Evolutionary conservation across 2,329 filamentous ascomycete species (phyloP).

Genomic region (Penicillium psychrosexuale): DNA sequence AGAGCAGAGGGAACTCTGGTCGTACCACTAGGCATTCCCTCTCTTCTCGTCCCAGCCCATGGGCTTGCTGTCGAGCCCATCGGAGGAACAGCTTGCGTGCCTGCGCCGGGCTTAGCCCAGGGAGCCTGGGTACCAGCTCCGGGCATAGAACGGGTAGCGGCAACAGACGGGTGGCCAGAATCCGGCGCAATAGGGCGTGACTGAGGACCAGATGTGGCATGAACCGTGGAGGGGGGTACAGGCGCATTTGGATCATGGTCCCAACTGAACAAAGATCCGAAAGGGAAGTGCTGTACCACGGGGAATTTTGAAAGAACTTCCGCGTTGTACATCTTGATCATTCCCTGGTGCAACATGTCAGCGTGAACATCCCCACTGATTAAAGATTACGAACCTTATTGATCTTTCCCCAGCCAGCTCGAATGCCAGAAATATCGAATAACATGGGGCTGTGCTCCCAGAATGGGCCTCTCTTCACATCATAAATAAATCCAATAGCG

Average conservation of each 20-base stretch:
- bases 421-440: slow-evolving; percentile 89
- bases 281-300: slow-evolving; percentile 93
- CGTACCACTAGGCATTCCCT: background rate
- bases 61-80: slow-evolving; percentile 30
- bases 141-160: slow-evolving; percentile 14
- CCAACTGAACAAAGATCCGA: slow-evolving; percentile 78
- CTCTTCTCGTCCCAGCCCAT: slow-evolving; percentile 25
- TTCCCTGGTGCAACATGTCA: slow-evolving; percentile 57
- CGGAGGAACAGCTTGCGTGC: slow-evolving; percentile 15
- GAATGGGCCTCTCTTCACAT: slow-evolving; percentile 93
- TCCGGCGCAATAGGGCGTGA: slow-evolving; percentile 23
- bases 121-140: slow-evolving; percentile 34
- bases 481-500: slow-evolving; percentile 93
- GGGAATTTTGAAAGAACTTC: slow-evolving; percentile 96
- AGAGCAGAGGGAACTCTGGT: slow-evolving; percentile 14
- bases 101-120: slow-evolving; percentile 30
- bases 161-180: slow-evolving; percentile 9
- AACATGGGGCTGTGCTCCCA: slow-evolving; percentile 96
- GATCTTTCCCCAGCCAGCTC: slow-evolving; percentile 95
- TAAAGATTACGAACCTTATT: slow-evolving; percentile 61
- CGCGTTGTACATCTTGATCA: slow-evolving; percentile 99
- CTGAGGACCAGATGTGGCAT: slow-evolving; percentile 45
- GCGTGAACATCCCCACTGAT: background rate
- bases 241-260: slow-evolving; percentile 62
- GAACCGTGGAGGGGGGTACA: slow-evolving; percentile 50